phyloP scores from a whole-genome alignment of 1,284 basidiomycete species.

The Rhodotorula sp. region DNA sequence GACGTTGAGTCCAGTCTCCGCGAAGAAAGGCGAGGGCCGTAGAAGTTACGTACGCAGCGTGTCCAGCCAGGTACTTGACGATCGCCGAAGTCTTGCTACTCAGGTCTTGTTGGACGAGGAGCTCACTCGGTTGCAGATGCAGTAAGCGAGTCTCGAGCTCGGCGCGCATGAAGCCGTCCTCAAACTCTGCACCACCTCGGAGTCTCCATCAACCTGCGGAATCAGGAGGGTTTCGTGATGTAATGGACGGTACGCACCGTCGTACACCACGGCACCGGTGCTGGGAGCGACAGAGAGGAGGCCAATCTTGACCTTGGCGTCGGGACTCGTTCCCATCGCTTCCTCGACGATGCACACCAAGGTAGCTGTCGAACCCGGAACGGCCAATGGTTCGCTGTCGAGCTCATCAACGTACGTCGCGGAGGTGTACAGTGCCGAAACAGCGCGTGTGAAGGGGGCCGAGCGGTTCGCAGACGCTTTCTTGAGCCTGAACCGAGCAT shows the following conservation, averaged over 20 bases:
- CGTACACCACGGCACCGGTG: constrained; percentile 89
- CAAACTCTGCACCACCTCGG: constrained; percentile 17
- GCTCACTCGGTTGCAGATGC: constrained; percentile 77
- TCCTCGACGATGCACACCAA: constrained; percentile 64
- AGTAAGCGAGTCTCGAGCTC: constrained; percentile 86
- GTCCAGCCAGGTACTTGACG: constrained; percentile 63
- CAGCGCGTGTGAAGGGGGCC: constrained; percentile 70
- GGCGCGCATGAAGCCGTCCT: constrained; percentile 73
- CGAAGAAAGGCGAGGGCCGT: not conserved
- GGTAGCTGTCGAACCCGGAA: constrained; percentile 39
- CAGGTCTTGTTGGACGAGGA: constrained; percentile 61
- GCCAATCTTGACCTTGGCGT: constrained; percentile 65
- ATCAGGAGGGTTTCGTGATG: not conserved
- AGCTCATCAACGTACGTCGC: constrained; percentile 70
- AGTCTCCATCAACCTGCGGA: constrained; percentile 5
- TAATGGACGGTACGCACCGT: constrained; percentile 58
- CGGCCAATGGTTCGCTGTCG: constrained; percentile 54
- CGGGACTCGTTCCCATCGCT: constrained; percentile 56
- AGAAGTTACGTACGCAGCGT: constrained; percentile 47
- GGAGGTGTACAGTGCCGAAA: constrained; percentile 38
- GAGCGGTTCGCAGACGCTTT: constrained; percentile 80
- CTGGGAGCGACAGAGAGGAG: constrained; percentile 78
- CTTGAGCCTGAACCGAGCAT: constrained; percentile 58
- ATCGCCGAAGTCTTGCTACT: constrained; percentile 74
- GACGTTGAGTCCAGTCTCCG: not conserved